Evolutionary conservation across 2,329 filamentous ascomycete genomes (phyloP).

Genomic region (Bretziella fagacearum): DNA sequence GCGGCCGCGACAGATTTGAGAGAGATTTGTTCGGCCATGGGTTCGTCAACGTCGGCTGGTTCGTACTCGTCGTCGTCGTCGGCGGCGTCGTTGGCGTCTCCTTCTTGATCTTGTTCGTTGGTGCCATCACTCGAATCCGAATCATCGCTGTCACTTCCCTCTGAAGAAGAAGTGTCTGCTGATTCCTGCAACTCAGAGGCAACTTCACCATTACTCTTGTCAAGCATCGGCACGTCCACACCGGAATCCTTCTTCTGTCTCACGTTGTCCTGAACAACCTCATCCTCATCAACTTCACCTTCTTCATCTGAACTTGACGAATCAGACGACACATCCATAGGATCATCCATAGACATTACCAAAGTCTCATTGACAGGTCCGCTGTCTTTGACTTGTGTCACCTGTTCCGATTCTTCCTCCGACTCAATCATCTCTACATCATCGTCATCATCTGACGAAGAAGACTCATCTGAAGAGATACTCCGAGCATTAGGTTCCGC

Average conservation of each 20-base stretch:
- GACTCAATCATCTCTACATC: neutral
- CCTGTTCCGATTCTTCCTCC: neutral
- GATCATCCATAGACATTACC: neutral
- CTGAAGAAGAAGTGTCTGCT: neutral
- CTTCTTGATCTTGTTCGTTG: neutral
- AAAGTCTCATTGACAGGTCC: neutral
- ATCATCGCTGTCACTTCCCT: neutral
- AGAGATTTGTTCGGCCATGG: too few relatives aligned
- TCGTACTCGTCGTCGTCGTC: neutral
- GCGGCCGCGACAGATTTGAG: too few relatives aligned
- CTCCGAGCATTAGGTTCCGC: neutral
- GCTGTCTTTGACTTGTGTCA: neutral
- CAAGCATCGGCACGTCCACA: neutral
- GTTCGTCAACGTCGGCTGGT: neutral
- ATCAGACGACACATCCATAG: conserved; percentile 5
- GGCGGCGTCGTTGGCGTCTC: neutral
- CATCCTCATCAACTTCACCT: conserved; percentile 3
- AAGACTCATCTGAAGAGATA: neutral
- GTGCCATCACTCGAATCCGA: conserved; percentile 3
- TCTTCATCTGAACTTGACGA: conserved; percentile 6
- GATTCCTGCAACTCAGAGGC: neutral
- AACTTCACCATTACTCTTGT: neutral
- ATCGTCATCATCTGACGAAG: neutral
- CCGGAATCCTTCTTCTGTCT: neutral
- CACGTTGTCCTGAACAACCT: neutral